Percentiles rank a stretch among this genome's conserved stretches.
Evolutionary conservation across 2,329 filamentous ascomycete genomes (phyloP).

Genomic region (Fusarium drepaniforme): DNA sequence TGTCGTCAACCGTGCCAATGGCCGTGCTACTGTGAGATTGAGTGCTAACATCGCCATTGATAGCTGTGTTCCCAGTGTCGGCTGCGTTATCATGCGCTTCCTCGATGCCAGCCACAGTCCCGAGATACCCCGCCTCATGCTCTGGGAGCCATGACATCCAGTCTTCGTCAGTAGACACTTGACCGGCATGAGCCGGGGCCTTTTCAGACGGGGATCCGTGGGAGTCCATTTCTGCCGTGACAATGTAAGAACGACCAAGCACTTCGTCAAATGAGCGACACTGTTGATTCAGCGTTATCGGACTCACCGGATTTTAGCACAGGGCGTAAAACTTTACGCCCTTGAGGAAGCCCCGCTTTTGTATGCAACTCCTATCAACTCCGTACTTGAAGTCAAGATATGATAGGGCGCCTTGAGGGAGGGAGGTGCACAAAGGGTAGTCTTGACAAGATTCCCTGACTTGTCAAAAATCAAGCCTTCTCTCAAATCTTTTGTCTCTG

Average conservation of each 20-base stretch:
- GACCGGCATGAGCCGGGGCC: neutral
- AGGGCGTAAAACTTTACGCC: constrained; percentile 1
- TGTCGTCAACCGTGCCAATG: neutral
- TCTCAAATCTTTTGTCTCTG: neutral
- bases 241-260: neutral
- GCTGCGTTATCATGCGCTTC: neutral
- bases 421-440: neutral
- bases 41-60: neutral
- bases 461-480: neutral
- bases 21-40: neutral
- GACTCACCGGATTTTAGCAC: neutral
- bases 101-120: neutral
- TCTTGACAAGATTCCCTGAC: neutral
- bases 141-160: neutral
- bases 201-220: neutral
- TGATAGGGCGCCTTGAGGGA: neutral
- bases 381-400: neutral
- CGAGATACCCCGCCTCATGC: neutral
- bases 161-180: neutral
- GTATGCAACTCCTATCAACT: neutral
- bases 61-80: neutral
- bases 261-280: neutral
- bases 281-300: neutral
- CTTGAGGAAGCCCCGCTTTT: neutral
- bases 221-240: neutral